Percentiles rank a stretch among this genome's conserved stretches.
phyloP scores from a whole-genome alignment of 1,139 yeast species.

The Blastobotrys persicus region DNA sequence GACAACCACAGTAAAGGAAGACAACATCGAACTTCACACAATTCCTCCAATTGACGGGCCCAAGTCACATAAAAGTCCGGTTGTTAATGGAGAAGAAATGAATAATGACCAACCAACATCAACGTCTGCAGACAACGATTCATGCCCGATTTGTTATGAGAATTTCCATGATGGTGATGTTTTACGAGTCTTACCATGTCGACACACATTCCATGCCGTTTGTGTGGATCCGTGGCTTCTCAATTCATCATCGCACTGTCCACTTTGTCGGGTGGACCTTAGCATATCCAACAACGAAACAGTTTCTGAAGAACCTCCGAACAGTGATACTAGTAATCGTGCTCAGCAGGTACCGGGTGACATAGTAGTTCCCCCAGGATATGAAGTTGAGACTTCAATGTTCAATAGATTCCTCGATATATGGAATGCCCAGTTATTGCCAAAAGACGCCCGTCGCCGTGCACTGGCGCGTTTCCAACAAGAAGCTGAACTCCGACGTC shows the following conservation, averaged over 20 bases:
- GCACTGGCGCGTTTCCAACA: conserved; percentile 34
- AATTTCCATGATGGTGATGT: conserved; percentile 53
- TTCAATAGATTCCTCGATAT: conserved; percentile 36
- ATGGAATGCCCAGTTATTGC: conserved; percentile 38
- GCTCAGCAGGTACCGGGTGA: background rate
- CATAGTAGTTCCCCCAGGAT: conserved; percentile 28
- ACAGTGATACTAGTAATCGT: conserved; percentile 8
- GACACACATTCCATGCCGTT: conserved; percentile 75
- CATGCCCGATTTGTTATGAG: conserved; percentile 79
- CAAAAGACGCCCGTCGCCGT: conserved; percentile 34
- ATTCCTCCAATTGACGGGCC: background rate
- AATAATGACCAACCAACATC: background rate
- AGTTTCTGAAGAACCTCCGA: conserved; percentile 29
- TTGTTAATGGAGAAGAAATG: background rate
- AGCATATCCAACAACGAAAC: conserved; percentile 28
- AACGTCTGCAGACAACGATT: background rate
- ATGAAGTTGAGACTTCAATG: conserved; percentile 30
- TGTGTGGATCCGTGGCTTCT: conserved; percentile 85
- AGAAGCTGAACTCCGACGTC: conserved; percentile 34
- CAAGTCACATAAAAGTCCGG: background rate
- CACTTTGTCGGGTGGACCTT: conserved; percentile 71
- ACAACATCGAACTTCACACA: background rate
- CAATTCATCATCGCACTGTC: conserved; percentile 73
- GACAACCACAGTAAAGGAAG: background rate
- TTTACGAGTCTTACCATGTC: conserved; percentile 67